Evolutionary conservation across 2,329 filamentous ascomycete genomes (phyloP).

Genomic region (Rhinocladiella similis): DNA sequence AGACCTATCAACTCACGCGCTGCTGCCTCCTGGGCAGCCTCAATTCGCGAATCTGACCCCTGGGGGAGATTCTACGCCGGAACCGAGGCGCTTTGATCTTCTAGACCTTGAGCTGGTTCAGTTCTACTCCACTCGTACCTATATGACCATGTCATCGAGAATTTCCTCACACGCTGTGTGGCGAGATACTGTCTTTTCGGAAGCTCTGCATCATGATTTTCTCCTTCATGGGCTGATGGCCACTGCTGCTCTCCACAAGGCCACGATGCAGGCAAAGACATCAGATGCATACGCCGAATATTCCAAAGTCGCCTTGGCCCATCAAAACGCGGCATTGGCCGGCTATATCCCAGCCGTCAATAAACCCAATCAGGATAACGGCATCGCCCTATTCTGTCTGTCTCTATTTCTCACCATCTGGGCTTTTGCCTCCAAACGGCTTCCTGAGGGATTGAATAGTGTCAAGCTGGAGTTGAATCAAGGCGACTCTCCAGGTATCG

Average conservation of each 20-base stretch:
- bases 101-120: slow-evolving; percentile 48
- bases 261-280: slow-evolving; percentile 30
- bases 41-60: slow-evolving; percentile 2
- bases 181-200: slow-evolving; percentile 42
- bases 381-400: slow-evolving; percentile 28
- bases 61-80: not conserved
- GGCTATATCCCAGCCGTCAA: slow-evolving; percentile 28
- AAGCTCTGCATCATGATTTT: slow-evolving; percentile 42
- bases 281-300: slow-evolving; percentile 28
- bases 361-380: slow-evolving; percentile 27
- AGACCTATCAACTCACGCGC: slow-evolving; percentile 8
- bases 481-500: slow-evolving; percentile 20
- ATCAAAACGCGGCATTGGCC: slow-evolving; percentile 29
- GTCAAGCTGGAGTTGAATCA: slow-evolving; percentile 22
- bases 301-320: slow-evolving; percentile 27
- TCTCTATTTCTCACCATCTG: slow-evolving; percentile 29
- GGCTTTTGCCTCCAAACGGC: slow-evolving; percentile 28
- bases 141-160: slow-evolving; percentile 31
- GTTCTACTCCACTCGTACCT: slow-evolving; percentile 44
- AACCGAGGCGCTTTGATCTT: slow-evolving; percentile 28
- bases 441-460: slow-evolving; percentile 27
- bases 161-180: slow-evolving; percentile 35
- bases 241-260: slow-evolving; percentile 42
- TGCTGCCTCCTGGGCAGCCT: not conserved
- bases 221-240: slow-evolving; percentile 44